phyloP scores from a whole-genome alignment of 768 basidiomycete species.

The Tulasnella sp. region DNA sequence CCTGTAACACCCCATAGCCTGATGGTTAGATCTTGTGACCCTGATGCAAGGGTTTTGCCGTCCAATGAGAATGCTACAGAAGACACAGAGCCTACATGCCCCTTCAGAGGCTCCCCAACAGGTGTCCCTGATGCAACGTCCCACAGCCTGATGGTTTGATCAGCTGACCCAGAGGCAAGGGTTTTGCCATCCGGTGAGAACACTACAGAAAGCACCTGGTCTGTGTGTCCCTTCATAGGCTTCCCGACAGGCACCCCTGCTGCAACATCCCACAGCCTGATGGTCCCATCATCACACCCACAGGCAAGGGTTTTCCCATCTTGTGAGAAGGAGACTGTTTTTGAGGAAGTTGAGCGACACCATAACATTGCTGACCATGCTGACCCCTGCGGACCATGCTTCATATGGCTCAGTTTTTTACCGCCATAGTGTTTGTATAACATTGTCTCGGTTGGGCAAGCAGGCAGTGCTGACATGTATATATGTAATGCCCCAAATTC shows the following conservation, averaged over 20 bases:
- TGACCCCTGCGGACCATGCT: neutral
- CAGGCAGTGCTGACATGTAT: neutral
- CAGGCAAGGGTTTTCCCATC: constrained; percentile 9
- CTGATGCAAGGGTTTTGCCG: no score
- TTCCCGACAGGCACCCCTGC: no score
- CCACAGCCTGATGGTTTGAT: no score
- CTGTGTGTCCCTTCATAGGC: constrained; percentile 7
- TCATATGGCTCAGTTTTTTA: neutral
- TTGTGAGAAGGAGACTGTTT: constrained; percentile 30
- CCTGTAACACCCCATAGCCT: constrained; percentile 25
- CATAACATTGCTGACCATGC: neutral
- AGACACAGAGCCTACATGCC: constrained; percentile 1
- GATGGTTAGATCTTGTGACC: no score
- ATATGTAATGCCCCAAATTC: neutral
- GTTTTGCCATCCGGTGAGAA: constrained; percentile 35
- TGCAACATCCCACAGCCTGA: no score
- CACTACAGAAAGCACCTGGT: constrained; percentile 21
- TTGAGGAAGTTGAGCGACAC: neutral
- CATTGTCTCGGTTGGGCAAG: neutral
- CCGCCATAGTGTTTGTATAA: neutral
- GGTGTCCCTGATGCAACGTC: neutral
- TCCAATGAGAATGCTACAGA: constrained; percentile 33
- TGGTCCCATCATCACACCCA: no score
- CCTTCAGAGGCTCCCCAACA: constrained; percentile 1
- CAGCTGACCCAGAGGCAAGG: no score